A percentile compares a stretch with the other conserved stretches of the same genome.
These are phyloP conservation scores for Aspergillus neoniger DNA, from an alignment of 2,329 filamentous ascomycete species.

Conservation along the genomic window DNA sequence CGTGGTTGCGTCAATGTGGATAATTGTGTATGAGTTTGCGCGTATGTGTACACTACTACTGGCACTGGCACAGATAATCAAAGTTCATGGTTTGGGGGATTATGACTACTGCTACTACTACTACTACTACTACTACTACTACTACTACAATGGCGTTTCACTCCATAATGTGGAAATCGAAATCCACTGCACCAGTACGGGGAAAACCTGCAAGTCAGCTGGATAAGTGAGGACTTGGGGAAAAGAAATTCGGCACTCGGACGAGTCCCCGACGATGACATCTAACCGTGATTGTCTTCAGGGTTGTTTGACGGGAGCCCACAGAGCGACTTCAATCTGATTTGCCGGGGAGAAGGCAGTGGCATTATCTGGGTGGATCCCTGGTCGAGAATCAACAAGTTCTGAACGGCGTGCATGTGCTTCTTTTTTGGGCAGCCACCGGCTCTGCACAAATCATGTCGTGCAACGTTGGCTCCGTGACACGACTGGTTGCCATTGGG, in stretches of 20 bases:
- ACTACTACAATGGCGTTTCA: constrained; percentile 19
- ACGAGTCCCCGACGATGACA: constrained; percentile 14
- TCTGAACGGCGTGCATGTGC: constrained; percentile 16
- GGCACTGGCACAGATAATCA: constrained; percentile 1
- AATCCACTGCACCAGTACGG: constrained; percentile 10
- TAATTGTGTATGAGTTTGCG: constrained; percentile 20
- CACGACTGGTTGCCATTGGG: constrained; percentile 16
- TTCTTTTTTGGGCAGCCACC: constrained; percentile 29
- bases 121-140: constrained; percentile 18
- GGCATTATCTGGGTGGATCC: constrained; percentile 24
- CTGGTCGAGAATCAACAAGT: constrained; percentile 22
- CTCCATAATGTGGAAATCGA: not conserved
- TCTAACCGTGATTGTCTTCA: constrained; percentile 19
- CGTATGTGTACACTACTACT: constrained; percentile 16
- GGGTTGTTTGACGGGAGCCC: constrained; percentile 15
- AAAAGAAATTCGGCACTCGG: not conserved
- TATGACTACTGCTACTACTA: constrained; percentile 4
- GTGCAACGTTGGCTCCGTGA: constrained; percentile 25
- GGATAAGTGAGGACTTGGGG: too few species aligned
- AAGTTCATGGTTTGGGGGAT: not conserved
- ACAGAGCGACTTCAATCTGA: constrained; percentile 17
- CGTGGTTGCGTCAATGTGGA: constrained; percentile 22
- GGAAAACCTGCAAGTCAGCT: constrained; percentile 1
- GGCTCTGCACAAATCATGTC: constrained; percentile 25
- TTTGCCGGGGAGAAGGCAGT: constrained; percentile 18